Base-by-base conservation (phyloP, 371 early-diverging fungal species). In the Syncephalastrum sp. region DNA sequence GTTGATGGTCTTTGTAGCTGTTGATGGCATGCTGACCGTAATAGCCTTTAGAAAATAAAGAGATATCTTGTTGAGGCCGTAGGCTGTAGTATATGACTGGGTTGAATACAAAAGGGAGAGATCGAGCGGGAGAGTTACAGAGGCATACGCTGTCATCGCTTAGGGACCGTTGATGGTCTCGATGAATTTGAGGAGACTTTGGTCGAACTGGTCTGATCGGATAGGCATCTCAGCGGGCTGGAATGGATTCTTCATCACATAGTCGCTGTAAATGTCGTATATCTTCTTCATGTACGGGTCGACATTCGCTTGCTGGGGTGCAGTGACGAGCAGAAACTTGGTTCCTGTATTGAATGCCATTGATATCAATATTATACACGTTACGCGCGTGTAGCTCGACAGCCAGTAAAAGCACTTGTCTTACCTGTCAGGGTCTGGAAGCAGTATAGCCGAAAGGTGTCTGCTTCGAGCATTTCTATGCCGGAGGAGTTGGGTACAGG, bases 151-250 rank as follows among this genome's bases (percentile, higher is more conserved):
- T 12, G 38, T 33, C 8, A 33, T 33, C 38, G 10, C 49, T 61
- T 42, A 56, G 15, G 54, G 50, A 8, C 65, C 65, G 46, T 64
- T 64, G 56, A 65, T 49, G 3, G 56, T 53, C 52, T 79, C 76
- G n/a, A 91, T 85, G 12, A 94, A 82, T 67, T 90, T 91, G 29
- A 74, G 57, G 44, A 97, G 64, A 56, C 87, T 79, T 17, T 84
- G 68, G 69, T 98, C 99, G 77, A 98, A 98, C 65, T 93, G 83
- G 52, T 97, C 98, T 4, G 91, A 94, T 16, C 97, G 90, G 57
- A 99, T 96, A 16, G 99, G 99, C 99, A 99, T 98, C 68, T 99
- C 99, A 17, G 95, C 91, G 52, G 90, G 94, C 81, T 98, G 93
- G 71, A 99, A 99, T 25, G 99, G 98, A 68, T 97, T 98, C 80